phyloP scores from a whole-genome alignment of 176 grass and related monocot species.

The Cymbopogon citratus region DNA sequence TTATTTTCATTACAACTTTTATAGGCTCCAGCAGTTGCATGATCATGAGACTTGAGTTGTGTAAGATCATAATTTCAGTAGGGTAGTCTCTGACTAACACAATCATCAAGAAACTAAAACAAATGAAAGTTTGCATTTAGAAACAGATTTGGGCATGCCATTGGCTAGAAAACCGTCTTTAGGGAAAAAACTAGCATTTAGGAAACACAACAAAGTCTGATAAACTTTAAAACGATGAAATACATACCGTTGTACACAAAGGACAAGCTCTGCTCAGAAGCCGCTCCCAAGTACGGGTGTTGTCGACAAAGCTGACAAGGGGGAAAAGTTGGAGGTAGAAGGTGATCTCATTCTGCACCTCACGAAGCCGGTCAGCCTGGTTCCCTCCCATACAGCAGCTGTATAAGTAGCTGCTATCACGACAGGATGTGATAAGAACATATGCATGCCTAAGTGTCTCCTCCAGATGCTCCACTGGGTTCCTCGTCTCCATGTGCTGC shows the following conservation, averaged over 20 bases:
- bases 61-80: background rate
- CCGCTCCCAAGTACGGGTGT: slow-evolving; percentile 36
- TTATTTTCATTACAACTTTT: background rate
- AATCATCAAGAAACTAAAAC: background rate
- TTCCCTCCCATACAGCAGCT: slow-evolving; percentile 50
- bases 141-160: background rate
- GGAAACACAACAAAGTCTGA: background rate
- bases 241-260: background rate
- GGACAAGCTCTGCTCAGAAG: background rate
- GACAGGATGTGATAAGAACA: slow-evolving; percentile 53
- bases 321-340: slow-evolving; percentile 73
- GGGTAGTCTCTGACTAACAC: no score
- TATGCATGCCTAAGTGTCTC: slow-evolving; percentile 39
- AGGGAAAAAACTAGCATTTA: background rate
- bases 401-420: slow-evolving; percentile 46
- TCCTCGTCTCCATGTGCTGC: slow-evolving; percentile 56
- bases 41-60: background rate
- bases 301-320: slow-evolving; percentile 57
- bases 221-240: background rate
- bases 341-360: slow-evolving; percentile 66
- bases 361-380: slow-evolving; percentile 35
- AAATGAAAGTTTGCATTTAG: background rate
- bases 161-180: background rate
- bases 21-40: background rate
- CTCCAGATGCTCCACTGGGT: slow-evolving; percentile 69